Evolutionary conservation across 2,329 filamentous ascomycete species (phyloP), one percentile per base, ranked within the genome.

Genomic region (Claviceps pusilla): DNA sequence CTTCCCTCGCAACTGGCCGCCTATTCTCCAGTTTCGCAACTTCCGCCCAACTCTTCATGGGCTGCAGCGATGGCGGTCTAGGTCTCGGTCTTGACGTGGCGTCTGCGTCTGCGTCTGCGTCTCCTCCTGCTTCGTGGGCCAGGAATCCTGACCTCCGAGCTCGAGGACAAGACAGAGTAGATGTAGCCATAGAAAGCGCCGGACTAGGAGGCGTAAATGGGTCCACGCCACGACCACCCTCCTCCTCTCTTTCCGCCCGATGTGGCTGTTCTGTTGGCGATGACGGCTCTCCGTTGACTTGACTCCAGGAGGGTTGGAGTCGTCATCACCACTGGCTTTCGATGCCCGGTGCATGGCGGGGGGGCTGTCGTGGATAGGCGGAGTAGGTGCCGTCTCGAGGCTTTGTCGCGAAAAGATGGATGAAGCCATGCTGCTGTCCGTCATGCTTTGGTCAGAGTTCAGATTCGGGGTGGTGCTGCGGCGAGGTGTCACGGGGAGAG

Each of bases 361-460:
- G 5, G 68, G 67, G 49, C 66, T 70, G 12, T 59, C 57, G 7
- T 65, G 60, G 1, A 61, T 52, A 0, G 67, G 64, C 10, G 53
- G 48, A 31, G 68, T 71, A 0, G 67, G 61, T 7, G 58, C 63
- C 2, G 66, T 66, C 42, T 69, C 61, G 54, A 69, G 51, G 51
- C 69, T 71, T 28, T 64, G 59, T 0, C 64, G 65, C 35, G 69
- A 72, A 33, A 73, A 71, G 6, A 70, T 59, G 2, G 71, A 74
- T 9, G 70, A 73, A 0, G 66, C 57, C 66, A 72, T 68, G 62
- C 70, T 73, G 59, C 69, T 73, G 53, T 73, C 71, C 12, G 71
- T 70, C 53, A 69, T 64, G 50, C 68, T 72, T 31, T 64, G 64
- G 41, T 72, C 69, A 14, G 64, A 65, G 50, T 60, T 59, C 33